Evolutionary conservation across 2,329 filamentous ascomycete species (phyloP), one percentile per base, ranked within the genome.

Genomic region (Bipolaris gigantea): DNA sequence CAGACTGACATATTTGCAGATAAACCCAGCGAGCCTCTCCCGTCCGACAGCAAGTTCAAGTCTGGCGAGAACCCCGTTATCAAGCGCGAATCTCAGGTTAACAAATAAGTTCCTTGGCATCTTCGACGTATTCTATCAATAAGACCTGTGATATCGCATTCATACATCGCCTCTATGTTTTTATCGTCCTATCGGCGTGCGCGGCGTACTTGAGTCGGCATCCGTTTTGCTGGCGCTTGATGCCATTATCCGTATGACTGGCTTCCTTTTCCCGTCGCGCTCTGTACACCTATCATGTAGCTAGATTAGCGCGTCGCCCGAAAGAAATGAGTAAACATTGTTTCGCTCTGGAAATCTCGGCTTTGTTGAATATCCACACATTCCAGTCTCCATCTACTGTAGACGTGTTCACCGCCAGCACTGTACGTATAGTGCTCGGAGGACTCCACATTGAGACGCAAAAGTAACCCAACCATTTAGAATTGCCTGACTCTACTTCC

Each of bases 1-100:
- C 21, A 50, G 53, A 59, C 65, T 67, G 42, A 58, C 44, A 48
- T 59, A 34, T 55, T 45, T 44, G 47, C 63, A 82, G 80, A 83
- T 67, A 79, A 80, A 57, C 82, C 82, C 10, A 79, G 79, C 48
- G 81, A 84, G 64, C 76, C 76, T 35, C 76, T 84, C 25, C 73
- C 77, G 57, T 78, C 75, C 38, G 82, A 84, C 61, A 76, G 77
- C 19, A 78, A 79, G 63, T 72, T 78, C 54, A 58, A 64, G 1
- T 51, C 65, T 10, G 78, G 77, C 5, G 67, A 77, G 30, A 82
- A 82, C 60, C 79, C 78, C 8, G 70, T 77, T 5, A 63, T 80
- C 27, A 73, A 71, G 18, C 51, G 61, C 7, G 76, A 81, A 6
- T 79, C 80, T 4, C 63, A 73, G 11, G 79, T 69, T 39, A 83